Conservation (phyloP, 2,329 filamentous ascomycete species). For the Pseudopithomyces maydicus region DNA sequence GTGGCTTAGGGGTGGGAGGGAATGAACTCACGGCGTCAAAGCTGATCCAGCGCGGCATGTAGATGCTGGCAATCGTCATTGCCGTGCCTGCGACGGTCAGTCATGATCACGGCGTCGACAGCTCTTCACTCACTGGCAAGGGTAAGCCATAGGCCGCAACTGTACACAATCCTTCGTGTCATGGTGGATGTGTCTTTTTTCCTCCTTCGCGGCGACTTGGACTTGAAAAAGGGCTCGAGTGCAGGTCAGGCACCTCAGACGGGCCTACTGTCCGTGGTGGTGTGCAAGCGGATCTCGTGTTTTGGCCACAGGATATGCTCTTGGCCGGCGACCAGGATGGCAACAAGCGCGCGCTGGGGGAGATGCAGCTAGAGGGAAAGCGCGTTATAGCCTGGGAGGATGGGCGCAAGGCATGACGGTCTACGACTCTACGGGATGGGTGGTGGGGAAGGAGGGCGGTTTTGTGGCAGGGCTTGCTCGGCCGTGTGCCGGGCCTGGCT, state of each 20-base stretch:
- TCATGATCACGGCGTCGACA: conserved; percentile 8
- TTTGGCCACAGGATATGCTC: conserved; percentile 2
- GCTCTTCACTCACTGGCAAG: conserved; percentile 43
- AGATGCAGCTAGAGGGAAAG: background rate
- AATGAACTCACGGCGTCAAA: conserved; percentile 53
- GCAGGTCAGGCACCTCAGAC: background rate
- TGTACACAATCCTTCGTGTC: conserved; percentile 56
- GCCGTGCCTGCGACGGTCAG: conserved; percentile 61
- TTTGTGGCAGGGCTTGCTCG: background rate
- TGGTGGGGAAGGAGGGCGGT: conserved; percentile 1
- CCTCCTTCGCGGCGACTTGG: background rate
- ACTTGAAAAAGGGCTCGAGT: background rate
- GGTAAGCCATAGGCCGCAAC: conserved; percentile 54
- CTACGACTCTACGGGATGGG: no score
- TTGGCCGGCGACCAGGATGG: conserved; percentile 3
- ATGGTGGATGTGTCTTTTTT: conserved; percentile 37
- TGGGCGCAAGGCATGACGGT: conserved; percentile 5
- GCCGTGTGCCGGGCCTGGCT: conserved; percentile 3
- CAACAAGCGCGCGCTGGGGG: background rate
- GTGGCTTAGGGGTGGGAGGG: background rate
- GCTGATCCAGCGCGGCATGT: conserved; percentile 73
- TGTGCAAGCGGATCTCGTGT: conserved; percentile 7
- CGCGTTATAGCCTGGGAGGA: background rate
- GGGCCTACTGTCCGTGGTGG: background rate
- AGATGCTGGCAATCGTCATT: conserved; percentile 72